Evolutionary conservation across 257 asterid species (phyloP).

Genomic region (Verbena officinalis): DNA sequence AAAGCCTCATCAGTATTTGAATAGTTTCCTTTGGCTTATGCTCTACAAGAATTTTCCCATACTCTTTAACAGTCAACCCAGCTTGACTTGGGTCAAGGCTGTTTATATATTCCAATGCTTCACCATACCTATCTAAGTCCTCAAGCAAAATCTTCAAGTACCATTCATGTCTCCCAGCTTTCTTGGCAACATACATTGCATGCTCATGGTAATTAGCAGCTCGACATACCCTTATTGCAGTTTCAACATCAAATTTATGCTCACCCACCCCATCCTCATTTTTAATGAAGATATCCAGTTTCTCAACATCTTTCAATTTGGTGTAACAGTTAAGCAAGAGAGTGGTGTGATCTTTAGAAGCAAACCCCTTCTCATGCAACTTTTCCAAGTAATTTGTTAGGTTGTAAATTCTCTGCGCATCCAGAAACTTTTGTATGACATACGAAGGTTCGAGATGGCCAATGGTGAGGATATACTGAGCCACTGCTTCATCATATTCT

Average conservation of each 20-base stretch:
- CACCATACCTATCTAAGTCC: conserved; percentile 90
- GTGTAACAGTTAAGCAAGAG: conserved; percentile 94
- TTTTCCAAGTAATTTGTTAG: conserved; percentile 92
- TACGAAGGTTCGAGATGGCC: conserved; percentile 96
- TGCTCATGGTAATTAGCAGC: conserved; percentile 98
- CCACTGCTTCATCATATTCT: conserved; percentile 89
- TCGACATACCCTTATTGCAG: conserved; percentile 94
- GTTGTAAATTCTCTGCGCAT: conserved; percentile 94
- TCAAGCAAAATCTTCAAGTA: conserved; percentile 94
- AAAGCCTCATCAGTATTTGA: conserved; percentile 84
- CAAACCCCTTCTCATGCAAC: conserved; percentile 93
- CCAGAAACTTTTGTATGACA: conserved; percentile 94
- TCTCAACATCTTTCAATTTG: conserved; percentile 92
- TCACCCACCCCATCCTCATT: conserved; percentile 84
- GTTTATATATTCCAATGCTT: conserved; percentile 85
- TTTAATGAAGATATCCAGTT: conserved; percentile 80
- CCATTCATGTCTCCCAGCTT: conserved; percentile 94
- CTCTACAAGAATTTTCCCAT: conserved; percentile 87
- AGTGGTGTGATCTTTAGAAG: conserved; percentile 95
- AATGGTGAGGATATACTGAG: conserved; percentile 86
- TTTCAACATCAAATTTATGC: conserved; percentile 89
- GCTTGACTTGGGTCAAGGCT: conserved; percentile 96
- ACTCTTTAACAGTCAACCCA: conserved; percentile 89
- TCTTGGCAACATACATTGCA: conserved; percentile 97
- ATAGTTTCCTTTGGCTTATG: conserved; percentile 90